These are phyloP conservation scores for Mycena albidolilacea DNA, from an alignment of 768 basidiomycete genomes.

Conservation along the genomic window DNA sequence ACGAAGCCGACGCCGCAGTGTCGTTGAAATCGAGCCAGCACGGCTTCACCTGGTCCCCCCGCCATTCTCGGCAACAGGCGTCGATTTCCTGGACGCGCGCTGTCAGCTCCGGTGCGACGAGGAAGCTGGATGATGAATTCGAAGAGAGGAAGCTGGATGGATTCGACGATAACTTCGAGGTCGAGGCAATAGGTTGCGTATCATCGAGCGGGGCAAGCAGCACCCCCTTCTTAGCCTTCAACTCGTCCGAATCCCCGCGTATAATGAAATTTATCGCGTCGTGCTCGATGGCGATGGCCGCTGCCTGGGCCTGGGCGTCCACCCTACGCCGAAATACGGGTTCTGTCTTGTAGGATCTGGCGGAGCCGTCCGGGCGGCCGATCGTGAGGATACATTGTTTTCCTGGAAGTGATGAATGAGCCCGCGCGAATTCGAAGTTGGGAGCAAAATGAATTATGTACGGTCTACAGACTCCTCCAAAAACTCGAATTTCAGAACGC, in stretches of 20 bases:
- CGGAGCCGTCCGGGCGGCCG: slow-evolving; percentile 65
- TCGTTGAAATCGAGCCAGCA: slow-evolving; percentile 69
- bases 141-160: no score
- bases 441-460: slow-evolving; percentile 41
- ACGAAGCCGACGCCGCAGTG: slow-evolving; percentile 54
- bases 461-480: slow-evolving; percentile 57
- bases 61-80: slow-evolving; percentile 68
- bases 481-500: slow-evolving; percentile 62
- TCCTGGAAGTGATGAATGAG: slow-evolving; percentile 49
- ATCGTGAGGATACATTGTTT: slow-evolving; percentile 77
- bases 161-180: slow-evolving; percentile 1
- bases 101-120: neutral
- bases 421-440: neutral
- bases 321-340: slow-evolving; percentile 58
- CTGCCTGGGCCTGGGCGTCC: slow-evolving; percentile 70
- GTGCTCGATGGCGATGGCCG: slow-evolving; percentile 68
- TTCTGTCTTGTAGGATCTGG: slow-evolving; percentile 69
- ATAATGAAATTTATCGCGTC: slow-evolving; percentile 74
- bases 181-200: slow-evolving; percentile 24
- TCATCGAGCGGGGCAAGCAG: slow-evolving; percentile 51
- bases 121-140: neutral
- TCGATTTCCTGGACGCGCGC: slow-evolving; percentile 61
- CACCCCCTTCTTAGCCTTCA: slow-evolving; percentile 52
- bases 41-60: slow-evolving; percentile 64
- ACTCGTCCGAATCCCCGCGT: slow-evolving; percentile 56